Base-by-base conservation (phyloP, 345 rosid genomes). In the Adansonia digitata region DNA sequence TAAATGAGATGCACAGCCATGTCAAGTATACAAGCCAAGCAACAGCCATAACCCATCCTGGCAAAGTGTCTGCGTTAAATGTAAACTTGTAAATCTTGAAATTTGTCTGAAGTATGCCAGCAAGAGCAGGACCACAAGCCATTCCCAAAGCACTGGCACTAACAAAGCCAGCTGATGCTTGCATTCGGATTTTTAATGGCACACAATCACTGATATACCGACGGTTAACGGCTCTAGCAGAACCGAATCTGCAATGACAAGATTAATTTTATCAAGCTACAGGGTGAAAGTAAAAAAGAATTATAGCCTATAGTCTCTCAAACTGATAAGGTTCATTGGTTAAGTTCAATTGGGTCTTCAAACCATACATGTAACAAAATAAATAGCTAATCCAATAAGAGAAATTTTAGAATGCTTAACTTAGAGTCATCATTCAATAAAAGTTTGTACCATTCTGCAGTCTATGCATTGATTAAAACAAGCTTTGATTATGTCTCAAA, bases 91-190 rank as follows among this genome's bases (percentile, higher is more conserved):
- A 91, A 51, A 96, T 81, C 86, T 87, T 93, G 80, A 96, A 93
- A 63, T 89, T 86, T n/a, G 80, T 78, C 79, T 96, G 99, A 69
- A 96, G 97, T 74, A 96, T 71, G 77, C 97, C 99, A 60, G 98
- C 98, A 48, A 96, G 92, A 60, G 97, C 98, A 67, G 99, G 99
- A 82, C 99, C 99, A 86, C 97, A 93, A 61, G 99, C 99, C 99
- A 96, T 93, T 78, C 99, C 98, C 26, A 96, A 94, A 78, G 99
- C 99, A 87, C 99, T 96, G 76, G 99, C 99, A 85, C 99, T 96
- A 77, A 96, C 99, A 86, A 96, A 96, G 72, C 95, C 99, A 0
- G 99, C 99, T 0, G 98, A 96, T 79, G 99, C 97, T 79, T 96
- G 97, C 99, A 96, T 87, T 35, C 98, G 91, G 78, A 90, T 80